phyloP scores from a whole-genome alignment of 345 rosid genomes.

The Firmiana major region DNA sequence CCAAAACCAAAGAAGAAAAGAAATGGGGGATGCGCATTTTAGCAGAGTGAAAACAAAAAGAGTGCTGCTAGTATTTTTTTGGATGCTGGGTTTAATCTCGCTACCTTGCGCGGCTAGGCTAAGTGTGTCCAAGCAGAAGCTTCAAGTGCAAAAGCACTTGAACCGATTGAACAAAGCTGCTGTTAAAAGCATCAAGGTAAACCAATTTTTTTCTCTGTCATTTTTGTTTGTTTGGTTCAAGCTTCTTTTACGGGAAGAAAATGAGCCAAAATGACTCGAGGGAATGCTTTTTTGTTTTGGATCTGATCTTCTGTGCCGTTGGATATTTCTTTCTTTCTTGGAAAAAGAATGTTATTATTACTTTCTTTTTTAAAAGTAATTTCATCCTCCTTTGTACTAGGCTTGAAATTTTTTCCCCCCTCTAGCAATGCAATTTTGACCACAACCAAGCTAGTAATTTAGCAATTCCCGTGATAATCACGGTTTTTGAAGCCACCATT shows the following conservation, averaged over 20 bases:
- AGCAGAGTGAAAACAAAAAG: slow-evolving; percentile 24
- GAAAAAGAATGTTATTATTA: neutral
- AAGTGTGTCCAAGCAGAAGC: slow-evolving; percentile 57
- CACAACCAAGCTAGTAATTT: neutral
- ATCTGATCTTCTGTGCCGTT: too few species aligned
- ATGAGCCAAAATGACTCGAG: slow-evolving; percentile 14
- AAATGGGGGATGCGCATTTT: slow-evolving; percentile 33
- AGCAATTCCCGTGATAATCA: slow-evolving; percentile 12
- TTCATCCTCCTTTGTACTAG: neutral
- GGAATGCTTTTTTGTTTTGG: neutral
- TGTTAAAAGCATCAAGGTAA: slow-evolving; percentile 66
- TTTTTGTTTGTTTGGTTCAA: neutral
- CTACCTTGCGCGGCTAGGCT: slow-evolving; percentile 56
- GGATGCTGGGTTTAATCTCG: slow-evolving; percentile 42
- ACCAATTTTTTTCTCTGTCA: slow-evolving; percentile 17
- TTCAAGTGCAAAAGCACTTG: slow-evolving; percentile 80
- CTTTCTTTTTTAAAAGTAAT: neutral
- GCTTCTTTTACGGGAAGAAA: slow-evolving; percentile 28
- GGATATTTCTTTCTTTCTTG: neutral
- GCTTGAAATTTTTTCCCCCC: neutral
- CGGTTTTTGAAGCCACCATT: slow-evolving; percentile 13
- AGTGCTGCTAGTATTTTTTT: slow-evolving; percentile 31
- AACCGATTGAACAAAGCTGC: slow-evolving; percentile 83
- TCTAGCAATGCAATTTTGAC: neutral
- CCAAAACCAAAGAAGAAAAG: neutral